A percentile compares a stretch with the other conserved stretches of the same genome.
Evolutionary conservation across 345 rosid genomes (phyloP).

Genomic region (Populus davidiana): DNA sequence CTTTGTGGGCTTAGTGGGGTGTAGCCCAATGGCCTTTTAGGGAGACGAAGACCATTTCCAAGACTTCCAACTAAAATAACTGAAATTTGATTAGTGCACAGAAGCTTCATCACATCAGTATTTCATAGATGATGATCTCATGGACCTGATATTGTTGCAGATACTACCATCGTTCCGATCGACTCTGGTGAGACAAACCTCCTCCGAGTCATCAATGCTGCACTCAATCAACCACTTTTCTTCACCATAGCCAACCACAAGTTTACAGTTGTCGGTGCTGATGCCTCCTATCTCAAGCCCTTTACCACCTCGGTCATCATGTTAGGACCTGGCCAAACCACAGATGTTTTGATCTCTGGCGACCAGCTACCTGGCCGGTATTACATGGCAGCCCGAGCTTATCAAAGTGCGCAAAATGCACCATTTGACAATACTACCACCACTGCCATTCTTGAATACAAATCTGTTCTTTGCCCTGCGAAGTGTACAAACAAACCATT

Average conservation of each 20-base stretch:
- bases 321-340: slow-evolving; percentile 96
- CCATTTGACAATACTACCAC: slow-evolving; percentile 84
- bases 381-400: slow-evolving; percentile 78
- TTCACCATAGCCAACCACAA: slow-evolving; percentile 76
- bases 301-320: slow-evolving; percentile 71
- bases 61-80: neutral
- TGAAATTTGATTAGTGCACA: neutral
- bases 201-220: slow-evolving; percentile 76
- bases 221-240: slow-evolving; percentile 78
- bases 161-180: slow-evolving; percentile 61
- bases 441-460: slow-evolving; percentile 87
- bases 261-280: slow-evolving; percentile 89
- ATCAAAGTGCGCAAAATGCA: slow-evolving; percentile 70
- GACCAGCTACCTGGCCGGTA: slow-evolving; percentile 65
- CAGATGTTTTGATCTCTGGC: slow-evolving; percentile 74
- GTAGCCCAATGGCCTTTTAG: neutral
- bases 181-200: slow-evolving; percentile 75
- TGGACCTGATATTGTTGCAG: slow-evolving; percentile 34
- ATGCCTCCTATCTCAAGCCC: slow-evolving; percentile 74
- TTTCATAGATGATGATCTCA: neutral
- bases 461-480: slow-evolving; percentile 64
- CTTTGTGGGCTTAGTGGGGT: neutral
- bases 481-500: slow-evolving; percentile 41
- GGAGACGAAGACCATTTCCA: neutral
- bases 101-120: neutral